Conservation (phyloP, 495 filamentous ascomycete species). For the Xylaria bambusicola region DNA sequence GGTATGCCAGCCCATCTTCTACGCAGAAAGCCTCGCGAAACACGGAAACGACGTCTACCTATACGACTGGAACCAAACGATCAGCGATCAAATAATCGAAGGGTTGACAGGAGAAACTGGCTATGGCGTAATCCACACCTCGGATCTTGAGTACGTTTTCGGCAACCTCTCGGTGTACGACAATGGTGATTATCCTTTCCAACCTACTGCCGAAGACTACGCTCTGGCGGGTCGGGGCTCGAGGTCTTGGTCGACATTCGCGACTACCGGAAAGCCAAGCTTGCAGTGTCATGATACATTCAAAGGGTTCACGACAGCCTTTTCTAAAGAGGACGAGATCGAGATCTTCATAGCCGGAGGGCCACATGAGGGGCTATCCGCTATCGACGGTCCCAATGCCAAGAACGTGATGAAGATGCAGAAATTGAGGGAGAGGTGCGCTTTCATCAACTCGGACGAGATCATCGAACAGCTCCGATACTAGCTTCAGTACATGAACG, state of each 20-base stretch:
- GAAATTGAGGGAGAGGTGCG: conserved; percentile 31
- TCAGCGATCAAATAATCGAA: conserved; percentile 35
- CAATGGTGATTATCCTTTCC: conserved; percentile 17
- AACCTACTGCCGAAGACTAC: conserved; percentile 28
- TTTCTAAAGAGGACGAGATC: conserved; percentile 12
- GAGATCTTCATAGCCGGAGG: conserved; percentile 34
- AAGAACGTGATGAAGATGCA: conserved; percentile 21
- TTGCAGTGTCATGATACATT: conserved; percentile 28
- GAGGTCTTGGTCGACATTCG: conserved; percentile 37
- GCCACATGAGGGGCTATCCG: conserved; percentile 30
- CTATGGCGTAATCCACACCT: conserved; percentile 45
- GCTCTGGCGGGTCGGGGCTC: conserved; percentile 27
- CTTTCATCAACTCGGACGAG: conserved; percentile 29
- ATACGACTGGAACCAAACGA: conserved; percentile 48
- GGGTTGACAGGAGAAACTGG: conserved; percentile 31
- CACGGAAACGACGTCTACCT: conserved; percentile 38
- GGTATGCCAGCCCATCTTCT: conserved; percentile 46
- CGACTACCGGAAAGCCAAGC: conserved; percentile 26
- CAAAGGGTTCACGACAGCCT: conserved; percentile 26
- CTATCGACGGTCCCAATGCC: conserved; percentile 28
- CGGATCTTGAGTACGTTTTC: conserved; percentile 50
- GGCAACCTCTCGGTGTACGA: conserved; percentile 36
- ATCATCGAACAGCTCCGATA: conserved; percentile 27
- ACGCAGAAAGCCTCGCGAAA: conserved; percentile 38
- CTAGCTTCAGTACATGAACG: conserved; percentile 9